These are phyloP conservation scores for Termitomyces sp. DNA, from an alignment of 1,284 basidiomycete genomes.

Conservation along the genomic window DNA sequence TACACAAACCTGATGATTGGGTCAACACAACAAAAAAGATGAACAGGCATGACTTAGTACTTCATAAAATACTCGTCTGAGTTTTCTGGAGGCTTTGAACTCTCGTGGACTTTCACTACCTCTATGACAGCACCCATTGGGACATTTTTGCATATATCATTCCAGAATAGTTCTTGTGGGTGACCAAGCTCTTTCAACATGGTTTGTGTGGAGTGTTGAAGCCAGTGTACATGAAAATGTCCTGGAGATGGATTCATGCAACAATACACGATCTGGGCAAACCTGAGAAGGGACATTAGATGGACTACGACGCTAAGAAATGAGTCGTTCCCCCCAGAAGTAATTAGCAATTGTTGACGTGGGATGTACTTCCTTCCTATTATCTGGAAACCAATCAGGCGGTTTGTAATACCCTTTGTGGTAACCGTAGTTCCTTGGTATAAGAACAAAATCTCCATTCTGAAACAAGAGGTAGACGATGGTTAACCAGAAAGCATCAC, in stretches of 20 bases:
- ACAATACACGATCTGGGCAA: conserved; percentile 56
- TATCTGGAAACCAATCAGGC: conserved; percentile 22
- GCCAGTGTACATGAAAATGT: conserved; percentile 62
- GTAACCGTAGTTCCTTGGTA: conserved; percentile 31
- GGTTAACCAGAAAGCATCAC: background rate
- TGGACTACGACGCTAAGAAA: conserved; percentile 1
- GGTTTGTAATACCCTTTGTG: conserved; percentile 21
- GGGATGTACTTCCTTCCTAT: conserved; percentile 29
- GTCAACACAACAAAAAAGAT: conserved; percentile 19
- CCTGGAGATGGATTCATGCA: conserved; percentile 30
- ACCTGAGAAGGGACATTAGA: conserved; percentile 40
- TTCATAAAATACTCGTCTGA: conserved; percentile 54
- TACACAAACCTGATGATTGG: conserved; percentile 30
- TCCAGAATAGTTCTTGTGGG: conserved; percentile 61
- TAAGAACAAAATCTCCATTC: conserved; percentile 55
- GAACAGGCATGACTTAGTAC: conserved; percentile 30
- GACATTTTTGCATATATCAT: conserved; percentile 46
- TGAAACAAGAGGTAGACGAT: conserved; percentile 22
- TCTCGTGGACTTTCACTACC: conserved; percentile 40
- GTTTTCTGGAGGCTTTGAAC: conserved; percentile 21
- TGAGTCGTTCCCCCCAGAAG: conserved; percentile 47
- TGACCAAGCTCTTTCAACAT: conserved; percentile 53
- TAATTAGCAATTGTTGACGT: conserved; percentile 43
- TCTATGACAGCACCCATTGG: conserved; percentile 36
- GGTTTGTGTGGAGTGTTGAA: conserved; percentile 59